These are phyloP conservation scores for Hemileia vastatrix DNA, from an alignment of 1,284 basidiomycete species.

Conservation along the genomic window DNA sequence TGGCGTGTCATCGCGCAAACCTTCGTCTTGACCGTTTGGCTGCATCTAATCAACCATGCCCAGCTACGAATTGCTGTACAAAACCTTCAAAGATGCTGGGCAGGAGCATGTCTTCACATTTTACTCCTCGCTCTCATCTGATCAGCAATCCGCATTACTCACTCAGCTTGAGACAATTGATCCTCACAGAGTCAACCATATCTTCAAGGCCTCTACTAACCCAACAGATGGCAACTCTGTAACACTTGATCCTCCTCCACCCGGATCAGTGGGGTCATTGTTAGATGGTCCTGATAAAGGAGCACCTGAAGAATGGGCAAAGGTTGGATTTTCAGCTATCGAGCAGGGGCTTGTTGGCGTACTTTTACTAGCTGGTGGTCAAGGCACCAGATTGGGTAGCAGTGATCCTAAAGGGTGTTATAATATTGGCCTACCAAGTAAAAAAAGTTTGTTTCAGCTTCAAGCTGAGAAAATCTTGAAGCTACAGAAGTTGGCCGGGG, in stretches of 20 bases:
- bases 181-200: constrained; percentile 78
- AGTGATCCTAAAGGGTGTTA: constrained; percentile 94
- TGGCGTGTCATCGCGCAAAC: no score
- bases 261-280: constrained; percentile 49
- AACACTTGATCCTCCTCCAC: constrained; percentile 45
- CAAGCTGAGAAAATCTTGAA: constrained; percentile 88
- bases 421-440: constrained; percentile 84
- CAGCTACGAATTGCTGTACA: constrained; percentile 38
- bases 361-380: constrained; percentile 92
- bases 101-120: constrained; percentile 84
- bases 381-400: constrained; percentile 89
- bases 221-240: constrained; percentile 53
- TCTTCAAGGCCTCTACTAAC: constrained; percentile 67
- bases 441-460: constrained; percentile 89
- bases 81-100: constrained; percentile 63
- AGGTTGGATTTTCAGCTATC: constrained; percentile 68
- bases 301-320: constrained; percentile 56
- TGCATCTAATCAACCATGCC: no score
- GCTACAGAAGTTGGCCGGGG: constrained; percentile 62
- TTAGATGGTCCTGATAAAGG: constrained; percentile 51
- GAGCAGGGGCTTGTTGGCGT: constrained; percentile 75
- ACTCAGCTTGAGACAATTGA: constrained; percentile 72
- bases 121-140: constrained; percentile 62
- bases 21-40: no score
- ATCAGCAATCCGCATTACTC: constrained; percentile 59